phyloP scores from a whole-genome alignment of 2,329 filamentous ascomycete species.

The Xylaria sp. region DNA sequence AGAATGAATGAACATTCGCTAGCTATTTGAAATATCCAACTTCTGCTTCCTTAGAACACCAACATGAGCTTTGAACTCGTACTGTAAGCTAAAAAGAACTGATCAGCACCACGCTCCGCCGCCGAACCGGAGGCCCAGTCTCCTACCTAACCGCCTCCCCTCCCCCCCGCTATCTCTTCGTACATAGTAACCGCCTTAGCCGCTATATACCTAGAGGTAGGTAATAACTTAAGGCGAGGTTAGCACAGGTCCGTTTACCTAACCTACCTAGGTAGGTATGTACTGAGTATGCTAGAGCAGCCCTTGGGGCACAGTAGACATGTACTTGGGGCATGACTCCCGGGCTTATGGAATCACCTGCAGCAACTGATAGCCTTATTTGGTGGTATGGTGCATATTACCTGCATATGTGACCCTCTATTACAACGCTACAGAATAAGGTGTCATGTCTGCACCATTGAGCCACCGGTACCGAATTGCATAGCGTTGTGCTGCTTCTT shows the following conservation, averaged over 20 bases:
- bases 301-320: not conserved
- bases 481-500: not conserved
- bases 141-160: conserved; percentile 1
- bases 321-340: not conserved
- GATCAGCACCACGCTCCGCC: conserved; percentile 20
- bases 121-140: conserved; percentile 1
- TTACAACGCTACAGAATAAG: too few species aligned
- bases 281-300: too few species aligned
- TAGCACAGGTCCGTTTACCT: too few species aligned
- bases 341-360: not conserved
- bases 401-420: not conserved
- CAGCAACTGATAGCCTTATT: too few species aligned
- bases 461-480: too few species aligned
- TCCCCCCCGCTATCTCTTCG: too few species aligned
- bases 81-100: conserved; percentile 14
- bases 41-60: not conserved
- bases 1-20: not conserved
- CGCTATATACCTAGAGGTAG: not conserved
- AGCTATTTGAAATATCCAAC: not conserved
- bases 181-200: not conserved
- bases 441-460: too few species aligned
- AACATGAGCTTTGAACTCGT: not conserved
- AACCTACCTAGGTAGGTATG: too few species aligned
- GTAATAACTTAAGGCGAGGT: too few species aligned
- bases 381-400: too few species aligned